Evolutionary conservation across 2,329 filamentous ascomycete genomes (phyloP).

Genomic region (Arthrobotrys pseudoclavata): DNA sequence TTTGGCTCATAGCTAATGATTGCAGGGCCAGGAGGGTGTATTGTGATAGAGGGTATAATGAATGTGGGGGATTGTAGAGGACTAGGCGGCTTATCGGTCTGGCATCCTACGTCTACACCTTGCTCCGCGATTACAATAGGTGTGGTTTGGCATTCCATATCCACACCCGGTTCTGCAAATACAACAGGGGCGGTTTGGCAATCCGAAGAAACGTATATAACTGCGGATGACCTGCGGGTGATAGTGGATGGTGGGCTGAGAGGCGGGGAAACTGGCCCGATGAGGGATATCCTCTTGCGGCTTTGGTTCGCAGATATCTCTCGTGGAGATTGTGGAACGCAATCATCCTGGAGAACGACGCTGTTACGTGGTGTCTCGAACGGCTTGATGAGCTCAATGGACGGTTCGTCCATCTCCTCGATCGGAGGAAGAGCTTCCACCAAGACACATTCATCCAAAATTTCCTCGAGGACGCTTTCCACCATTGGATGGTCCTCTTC

Average conservation of each 20-base stretch:
- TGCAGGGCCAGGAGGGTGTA: slow-evolving; percentile 88
- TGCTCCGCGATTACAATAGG: slow-evolving; percentile 32
- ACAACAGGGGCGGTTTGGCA: slow-evolving; percentile 43
- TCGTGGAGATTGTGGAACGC: slow-evolving; percentile 68
- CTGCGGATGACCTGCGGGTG: slow-evolving; percentile 55
- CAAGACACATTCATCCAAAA: slow-evolving; percentile 38
- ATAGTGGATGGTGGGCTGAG: slow-evolving; percentile 53
- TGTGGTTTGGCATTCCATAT: slow-evolving; percentile 49
- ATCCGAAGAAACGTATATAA: slow-evolving; percentile 54
- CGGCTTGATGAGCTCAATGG: slow-evolving; percentile 66
- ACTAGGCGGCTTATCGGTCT: slow-evolving; percentile 64
- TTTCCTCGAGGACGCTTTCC: slow-evolving; percentile 40
- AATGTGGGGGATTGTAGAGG: slow-evolving; percentile 67
- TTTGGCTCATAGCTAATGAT: slow-evolving; percentile 71
- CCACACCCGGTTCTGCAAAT: slow-evolving; percentile 45
- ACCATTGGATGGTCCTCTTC: slow-evolving; percentile 44
- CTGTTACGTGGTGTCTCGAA: slow-evolving; percentile 63
- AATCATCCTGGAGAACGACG: slow-evolving; percentile 66
- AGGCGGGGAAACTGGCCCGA: slow-evolving; percentile 62
- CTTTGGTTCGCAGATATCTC: slow-evolving; percentile 82
- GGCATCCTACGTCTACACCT: slow-evolving; percentile 41
- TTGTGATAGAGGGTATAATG: slow-evolving; percentile 85
- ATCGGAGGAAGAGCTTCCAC: slow-evolving; percentile 46
- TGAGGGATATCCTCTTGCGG: slow-evolving; percentile 75
- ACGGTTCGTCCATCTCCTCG: slow-evolving; percentile 42